Conservation (phyloP, 2,329 filamentous ascomycete species). For the Endoconidiophora laricicola region DNA sequence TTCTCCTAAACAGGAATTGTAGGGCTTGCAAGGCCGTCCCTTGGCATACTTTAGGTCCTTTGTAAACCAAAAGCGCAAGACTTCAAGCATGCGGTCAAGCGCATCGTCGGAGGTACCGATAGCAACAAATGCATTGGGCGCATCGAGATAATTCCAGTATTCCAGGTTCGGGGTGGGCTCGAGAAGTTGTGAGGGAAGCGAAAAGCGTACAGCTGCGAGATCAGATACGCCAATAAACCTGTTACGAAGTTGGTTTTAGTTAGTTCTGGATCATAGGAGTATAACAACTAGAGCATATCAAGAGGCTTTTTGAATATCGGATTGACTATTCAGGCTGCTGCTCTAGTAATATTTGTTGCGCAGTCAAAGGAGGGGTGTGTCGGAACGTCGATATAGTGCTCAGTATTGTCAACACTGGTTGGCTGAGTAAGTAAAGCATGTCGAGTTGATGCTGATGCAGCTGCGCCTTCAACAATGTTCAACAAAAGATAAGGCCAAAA, state of each 20-base stretch:
- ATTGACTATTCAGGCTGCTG: neutral
- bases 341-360: too few relatives aligned
- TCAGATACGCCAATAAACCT: slow-evolving; percentile 94
- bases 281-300: neutral
- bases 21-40: slow-evolving; percentile 95
- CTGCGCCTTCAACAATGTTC: neutral
- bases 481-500: neutral
- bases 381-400: too few relatives aligned
- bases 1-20: slow-evolving; percentile 92
- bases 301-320: neutral
- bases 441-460: too few relatives aligned
- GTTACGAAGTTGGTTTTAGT: slow-evolving; percentile 9
- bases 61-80: slow-evolving; percentile 94
- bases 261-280: neutral
- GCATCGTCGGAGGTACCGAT: slow-evolving; percentile 82
- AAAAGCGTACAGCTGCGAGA: slow-evolving; percentile 90
- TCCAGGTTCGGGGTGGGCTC: slow-evolving; percentile 95
- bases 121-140: slow-evolving; percentile 72
- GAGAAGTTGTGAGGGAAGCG: slow-evolving; percentile 82
- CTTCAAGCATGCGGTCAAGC: slow-evolving; percentile 85
- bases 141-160: slow-evolving; percentile 97
- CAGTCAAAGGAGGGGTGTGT: too few relatives aligned
- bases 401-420: too few relatives aligned
- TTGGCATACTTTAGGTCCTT: slow-evolving; percentile 99
- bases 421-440: too few relatives aligned